Evolutionary conservation across 768 basidiomycete species (phyloP), one percentile per base, ranked within the genome.

Genomic region (Lentinus brumalis): DNA sequence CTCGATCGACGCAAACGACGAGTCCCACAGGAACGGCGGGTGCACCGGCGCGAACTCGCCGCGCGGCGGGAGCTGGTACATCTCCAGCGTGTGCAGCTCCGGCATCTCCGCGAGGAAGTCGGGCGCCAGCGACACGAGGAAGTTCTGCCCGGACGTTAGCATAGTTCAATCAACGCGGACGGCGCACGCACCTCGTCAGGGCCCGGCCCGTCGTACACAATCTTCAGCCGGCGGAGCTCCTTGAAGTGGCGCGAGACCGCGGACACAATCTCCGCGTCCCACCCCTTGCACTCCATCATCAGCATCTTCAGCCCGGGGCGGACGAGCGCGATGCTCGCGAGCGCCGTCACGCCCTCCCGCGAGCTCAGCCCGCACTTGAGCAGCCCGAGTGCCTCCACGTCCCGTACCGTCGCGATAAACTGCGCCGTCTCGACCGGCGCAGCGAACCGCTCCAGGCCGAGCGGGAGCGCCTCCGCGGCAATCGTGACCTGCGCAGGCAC

Each of bases 201-300:
- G 26, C 71, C 69, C 0, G 69, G 63, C 14, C 61, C 61, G 35
- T 68, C 75, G 66, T 76, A 82, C 59, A 71, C 71, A 62, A 83
- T 71, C 61, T 75, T 75, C 18, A 83, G 69, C 42, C 73, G 72
- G n/a, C 70, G 69, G 6, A 83, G 63, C 10, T 66, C 58, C 9
- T 57, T 61, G 57, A 81, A 79, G 41, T 79, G 72, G 47, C 71
- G 67, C n/a, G 72, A 71, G 26, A 80, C 64, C 5, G 79, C 79
- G 41, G 78, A 74, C 18, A 82, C 64, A 8, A 82, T 73, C 62
- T 82, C 81, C 44, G 78, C 72, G 58, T 82, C 80, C 81, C 81
- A 83, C 54, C 69, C 69, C 57, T 57, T 53, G 54, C 63, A 62
- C 40, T 75, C 70, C n/a, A 77, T 53, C 41, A 75, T 60, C 46